Conservation (phyloP, 2,329 filamentous ascomycete species). For the Aspergillus quadricinctus region DNA sequence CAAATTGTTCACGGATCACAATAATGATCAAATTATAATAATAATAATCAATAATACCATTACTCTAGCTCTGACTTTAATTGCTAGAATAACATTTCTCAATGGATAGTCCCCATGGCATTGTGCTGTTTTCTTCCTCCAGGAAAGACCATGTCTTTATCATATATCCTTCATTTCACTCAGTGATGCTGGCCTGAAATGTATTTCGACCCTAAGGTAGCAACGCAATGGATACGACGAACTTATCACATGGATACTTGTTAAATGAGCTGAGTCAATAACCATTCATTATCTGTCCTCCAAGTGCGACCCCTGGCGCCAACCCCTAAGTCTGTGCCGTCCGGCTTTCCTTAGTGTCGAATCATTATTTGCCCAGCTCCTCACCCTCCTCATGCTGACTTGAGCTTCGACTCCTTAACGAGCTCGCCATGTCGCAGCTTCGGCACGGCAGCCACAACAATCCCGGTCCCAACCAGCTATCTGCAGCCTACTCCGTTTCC, state of each 20-base stretch:
- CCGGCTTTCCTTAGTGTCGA: constrained; percentile 12
- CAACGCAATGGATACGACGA: not conserved
- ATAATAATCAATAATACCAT: not conserved
- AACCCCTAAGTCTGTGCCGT: constrained; percentile 9
- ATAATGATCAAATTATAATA: no score
- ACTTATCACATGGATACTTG: not conserved
- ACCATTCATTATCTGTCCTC: not conserved
- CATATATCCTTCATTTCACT: not conserved
- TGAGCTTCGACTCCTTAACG: constrained; percentile 15
- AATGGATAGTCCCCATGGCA: not conserved
- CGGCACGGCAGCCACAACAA: constrained; percentile 26
- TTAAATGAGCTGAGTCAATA: not conserved
- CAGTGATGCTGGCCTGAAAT: not conserved
- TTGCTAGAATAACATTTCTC: not conserved
- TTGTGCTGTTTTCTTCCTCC: not conserved
- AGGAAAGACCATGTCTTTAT: not conserved
- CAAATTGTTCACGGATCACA: no score
- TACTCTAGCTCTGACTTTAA: not conserved
- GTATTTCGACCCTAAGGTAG: not conserved
- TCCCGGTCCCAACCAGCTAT: constrained; percentile 11
- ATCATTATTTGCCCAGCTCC: constrained; percentile 8
- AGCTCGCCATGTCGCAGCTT: constrained; percentile 32
- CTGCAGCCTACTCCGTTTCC: constrained; percentile 5
- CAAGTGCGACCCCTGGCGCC: constrained; percentile 5
- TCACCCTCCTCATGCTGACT: constrained; percentile 10